Conservation (phyloP, 2,329 filamentous ascomycete species). For the Aspergillus sp. region DNA sequence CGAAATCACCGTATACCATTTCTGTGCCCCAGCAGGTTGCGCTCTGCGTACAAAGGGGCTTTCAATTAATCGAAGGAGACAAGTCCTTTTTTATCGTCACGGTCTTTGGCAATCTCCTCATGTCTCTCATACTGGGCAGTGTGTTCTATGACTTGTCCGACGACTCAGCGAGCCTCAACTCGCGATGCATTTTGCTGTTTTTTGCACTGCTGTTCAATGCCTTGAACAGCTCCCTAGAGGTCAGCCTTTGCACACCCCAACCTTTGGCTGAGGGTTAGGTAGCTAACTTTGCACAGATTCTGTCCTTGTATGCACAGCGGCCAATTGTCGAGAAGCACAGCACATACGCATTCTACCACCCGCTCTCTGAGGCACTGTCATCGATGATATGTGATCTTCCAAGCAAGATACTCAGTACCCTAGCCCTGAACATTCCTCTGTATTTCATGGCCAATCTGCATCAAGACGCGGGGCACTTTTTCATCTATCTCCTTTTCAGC, state of each 20-base stretch:
- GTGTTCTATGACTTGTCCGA: conserved; percentile 74
- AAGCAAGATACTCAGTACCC: conserved; percentile 70
- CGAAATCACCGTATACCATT: conserved; percentile 77
- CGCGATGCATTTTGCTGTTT: conserved; percentile 77
- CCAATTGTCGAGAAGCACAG: conserved; percentile 89
- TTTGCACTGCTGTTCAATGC: conserved; percentile 85
- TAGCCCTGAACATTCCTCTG: conserved; percentile 74
- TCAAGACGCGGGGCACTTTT: too few relatives aligned
- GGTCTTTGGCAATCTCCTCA: conserved; percentile 66
- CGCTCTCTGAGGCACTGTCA: conserved; percentile 78
- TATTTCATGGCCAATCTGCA: conserved; percentile 88
- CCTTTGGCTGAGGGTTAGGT: too few relatives aligned
- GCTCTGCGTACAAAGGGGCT: conserved; percentile 80
- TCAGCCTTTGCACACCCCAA: conserved; percentile 20
- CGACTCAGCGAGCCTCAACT: conserved; percentile 71
- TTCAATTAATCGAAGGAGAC: conserved; percentile 72
- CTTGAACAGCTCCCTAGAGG: conserved; percentile 74
- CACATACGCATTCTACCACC: conserved; percentile 88
- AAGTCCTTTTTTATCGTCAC: conserved; percentile 70
- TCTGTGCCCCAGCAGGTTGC: conserved; percentile 72
- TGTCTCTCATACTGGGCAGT: conserved; percentile 74
- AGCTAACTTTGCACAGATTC: conserved; percentile 54
- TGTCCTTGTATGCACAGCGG: conserved; percentile 83
- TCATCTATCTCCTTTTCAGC: conserved; percentile 73
- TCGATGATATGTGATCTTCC: conserved; percentile 86